These are phyloP conservation scores for Mallotus nudiflorus DNA, from an alignment of 345 rosid genomes.

Conservation along the genomic window DNA sequence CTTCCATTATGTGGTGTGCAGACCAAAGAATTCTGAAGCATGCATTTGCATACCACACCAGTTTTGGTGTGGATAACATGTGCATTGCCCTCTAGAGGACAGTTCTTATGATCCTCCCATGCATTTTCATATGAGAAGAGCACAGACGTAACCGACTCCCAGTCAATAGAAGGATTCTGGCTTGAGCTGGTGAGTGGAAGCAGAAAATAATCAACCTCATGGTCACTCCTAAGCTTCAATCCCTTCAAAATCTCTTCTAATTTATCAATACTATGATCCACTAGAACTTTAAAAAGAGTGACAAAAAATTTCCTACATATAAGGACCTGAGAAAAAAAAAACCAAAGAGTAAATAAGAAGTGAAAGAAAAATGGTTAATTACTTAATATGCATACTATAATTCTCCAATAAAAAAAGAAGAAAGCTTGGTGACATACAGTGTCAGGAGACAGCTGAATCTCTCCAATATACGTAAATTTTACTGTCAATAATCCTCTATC, in stretches of 20 bases:
- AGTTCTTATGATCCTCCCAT: conserved; percentile 23
- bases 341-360: neutral
- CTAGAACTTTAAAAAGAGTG: conserved; percentile 58
- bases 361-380: too few relatives aligned
- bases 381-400: neutral
- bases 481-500: conserved; percentile 53
- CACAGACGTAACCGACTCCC: conserved; percentile 54
- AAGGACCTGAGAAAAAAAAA: conserved; percentile 46
- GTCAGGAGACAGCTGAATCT: conserved; percentile 34
- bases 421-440: conserved; percentile 35
- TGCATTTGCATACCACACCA: conserved; percentile 53
- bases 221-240: conserved; percentile 23
- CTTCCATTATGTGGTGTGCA: conserved; percentile 72
- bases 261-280: conserved; percentile 43
- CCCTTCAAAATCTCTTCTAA: conserved; percentile 37
- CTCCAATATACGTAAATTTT: conserved; percentile 49
- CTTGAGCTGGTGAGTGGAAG: conserved; percentile 43
- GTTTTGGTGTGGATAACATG: conserved; percentile 43
- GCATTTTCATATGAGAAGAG: conserved; percentile 25
- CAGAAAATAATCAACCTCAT: conserved; percentile 60
- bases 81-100: conserved; percentile 33
- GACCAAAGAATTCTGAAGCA: conserved; percentile 57
- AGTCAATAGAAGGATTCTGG: conserved; percentile 40
- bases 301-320: conserved; percentile 66
- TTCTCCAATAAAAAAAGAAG: neutral